Evolutionary conservation across 306 rosid genomes (phyloP).

Genomic region (Prunus mume): DNA sequence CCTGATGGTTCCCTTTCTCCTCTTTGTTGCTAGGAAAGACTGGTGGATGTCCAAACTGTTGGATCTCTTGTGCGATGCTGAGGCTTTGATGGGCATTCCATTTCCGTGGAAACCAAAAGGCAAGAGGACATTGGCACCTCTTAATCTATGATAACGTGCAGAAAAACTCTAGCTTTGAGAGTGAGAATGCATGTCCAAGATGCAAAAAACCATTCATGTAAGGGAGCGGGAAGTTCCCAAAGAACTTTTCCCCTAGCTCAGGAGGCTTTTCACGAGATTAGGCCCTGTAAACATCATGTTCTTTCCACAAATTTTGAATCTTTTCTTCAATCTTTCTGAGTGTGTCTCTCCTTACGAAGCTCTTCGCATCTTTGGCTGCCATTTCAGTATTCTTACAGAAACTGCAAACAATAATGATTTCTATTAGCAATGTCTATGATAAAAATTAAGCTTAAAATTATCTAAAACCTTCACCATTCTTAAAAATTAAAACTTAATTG

Average conservation of each 20-base stretch:
- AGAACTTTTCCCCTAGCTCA: conserved; percentile 66
- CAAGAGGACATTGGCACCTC: conserved; percentile 81
- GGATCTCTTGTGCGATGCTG: conserved; percentile 81
- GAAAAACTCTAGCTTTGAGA: conserved; percentile 83
- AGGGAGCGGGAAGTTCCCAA: conserved; percentile 87
- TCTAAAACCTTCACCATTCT: neutral
- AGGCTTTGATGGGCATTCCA: conserved; percentile 96
- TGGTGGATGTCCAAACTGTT: conserved; percentile 68
- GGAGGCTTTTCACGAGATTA: conserved; percentile 69
- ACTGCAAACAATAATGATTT: conserved; percentile 29
- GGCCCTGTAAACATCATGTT: conserved; percentile 60
- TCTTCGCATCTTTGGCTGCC: conserved; percentile 67
- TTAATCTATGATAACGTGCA: conserved; percentile 72
- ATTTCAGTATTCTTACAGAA: conserved; percentile 42
- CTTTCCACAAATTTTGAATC: conserved; percentile 77
- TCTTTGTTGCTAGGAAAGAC: conserved; percentile 51
- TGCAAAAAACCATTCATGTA: conserved; percentile 90
- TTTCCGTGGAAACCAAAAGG: conserved; percentile 95
- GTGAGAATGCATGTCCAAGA: conserved; percentile 76
- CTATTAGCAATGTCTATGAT: neutral
- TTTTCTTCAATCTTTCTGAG: conserved; percentile 67
- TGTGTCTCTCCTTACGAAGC: conserved; percentile 76
- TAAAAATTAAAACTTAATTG: neutral
- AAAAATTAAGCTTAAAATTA: neutral
- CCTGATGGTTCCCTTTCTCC: conserved; percentile 33